These are phyloP conservation scores for Penicillium malachiteum DNA, from an alignment of 495 filamentous ascomycete genomes.

Conservation along the genomic window DNA sequence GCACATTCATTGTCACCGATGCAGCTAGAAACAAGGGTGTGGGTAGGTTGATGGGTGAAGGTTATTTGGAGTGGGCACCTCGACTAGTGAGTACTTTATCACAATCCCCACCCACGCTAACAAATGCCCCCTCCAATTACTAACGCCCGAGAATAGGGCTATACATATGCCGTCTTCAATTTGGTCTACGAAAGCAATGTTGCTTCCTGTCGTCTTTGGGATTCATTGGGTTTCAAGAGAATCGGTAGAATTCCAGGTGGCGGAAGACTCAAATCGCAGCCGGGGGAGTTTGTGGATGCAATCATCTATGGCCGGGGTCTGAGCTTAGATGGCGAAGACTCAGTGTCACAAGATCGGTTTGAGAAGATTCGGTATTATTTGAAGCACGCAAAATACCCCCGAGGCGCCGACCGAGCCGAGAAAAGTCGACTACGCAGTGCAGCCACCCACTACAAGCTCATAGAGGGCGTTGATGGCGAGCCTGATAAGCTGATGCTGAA, in stretches of 20 bases:
- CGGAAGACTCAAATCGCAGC: slow-evolving; percentile 79
- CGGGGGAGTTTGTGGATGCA: slow-evolving; percentile 81
- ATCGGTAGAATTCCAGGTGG: slow-evolving; percentile 89
- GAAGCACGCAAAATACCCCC: slow-evolving; percentile 89
- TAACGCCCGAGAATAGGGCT: slow-evolving; percentile 54
- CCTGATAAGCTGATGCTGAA: slow-evolving; percentile 89
- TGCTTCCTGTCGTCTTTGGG: slow-evolving; percentile 93
- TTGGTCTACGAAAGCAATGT: slow-evolving; percentile 97
- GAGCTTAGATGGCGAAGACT: slow-evolving; percentile 74
- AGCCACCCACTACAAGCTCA: slow-evolving; percentile 91
- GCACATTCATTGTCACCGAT: slow-evolving; percentile 90
- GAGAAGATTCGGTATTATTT: slow-evolving; percentile 98
- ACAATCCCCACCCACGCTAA: neutral
- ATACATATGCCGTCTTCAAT: slow-evolving; percentile 96
- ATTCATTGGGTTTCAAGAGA: slow-evolving; percentile 95
- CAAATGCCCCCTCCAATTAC: neutral
- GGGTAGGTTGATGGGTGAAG: slow-evolving; percentile 89
- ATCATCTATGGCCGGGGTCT: slow-evolving; percentile 96
- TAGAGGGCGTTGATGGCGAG: slow-evolving; percentile 43
- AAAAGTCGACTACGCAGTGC: slow-evolving; percentile 91
- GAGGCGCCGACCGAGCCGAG: slow-evolving; percentile 89
- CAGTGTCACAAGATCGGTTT: slow-evolving; percentile 93
- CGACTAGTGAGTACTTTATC: slow-evolving; percentile 59
- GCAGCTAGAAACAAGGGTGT: slow-evolving; percentile 86
- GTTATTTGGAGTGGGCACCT: slow-evolving; percentile 92